Evolutionary conservation across 1,139 yeast species (phyloP).

Genomic region (Geotrichum klebahnii): DNA sequence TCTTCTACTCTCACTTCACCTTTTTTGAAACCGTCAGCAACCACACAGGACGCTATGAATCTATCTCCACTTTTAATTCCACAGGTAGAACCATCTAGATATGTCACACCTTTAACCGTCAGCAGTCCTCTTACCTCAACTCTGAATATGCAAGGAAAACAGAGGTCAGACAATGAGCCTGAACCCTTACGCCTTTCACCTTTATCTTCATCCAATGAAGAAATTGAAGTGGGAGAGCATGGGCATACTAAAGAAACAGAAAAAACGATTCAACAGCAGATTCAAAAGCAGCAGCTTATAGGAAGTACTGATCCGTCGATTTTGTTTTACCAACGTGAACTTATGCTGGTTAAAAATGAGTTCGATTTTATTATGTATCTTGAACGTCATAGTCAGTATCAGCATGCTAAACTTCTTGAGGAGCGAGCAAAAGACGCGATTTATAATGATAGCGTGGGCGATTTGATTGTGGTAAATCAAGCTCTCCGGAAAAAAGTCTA

Average conservation of each 20-base stretch:
- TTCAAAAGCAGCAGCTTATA: slow-evolving; percentile 16
- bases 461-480: slow-evolving; percentile 11
- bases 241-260: no score
- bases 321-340: slow-evolving; percentile 54
- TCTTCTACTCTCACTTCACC: slow-evolving; percentile 14
- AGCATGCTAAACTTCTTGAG: slow-evolving; percentile 42
- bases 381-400: slow-evolving; percentile 50
- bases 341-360: slow-evolving; percentile 57
- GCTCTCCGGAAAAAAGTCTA: slow-evolving; percentile 5
- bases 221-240: slow-evolving; percentile 1
- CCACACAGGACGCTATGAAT: background rate
- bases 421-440: slow-evolving; percentile 39
- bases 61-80: slow-evolving; percentile 23
- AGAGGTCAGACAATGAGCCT: slow-evolving; percentile 11
- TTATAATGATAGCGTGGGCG: slow-evolving; percentile 21
- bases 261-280: background rate
- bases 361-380: slow-evolving; percentile 57
- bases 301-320: slow-evolving; percentile 25
- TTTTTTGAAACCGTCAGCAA: slow-evolving; percentile 11
- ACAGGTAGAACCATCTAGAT: slow-evolving; percentile 24
- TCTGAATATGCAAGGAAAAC: slow-evolving; percentile 14
- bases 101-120: slow-evolving; percentile 21
- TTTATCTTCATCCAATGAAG: background rate
- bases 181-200: slow-evolving; percentile 14
- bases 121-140: slow-evolving; percentile 20